Conservation (phyloP, 139 green algal species). For the Parachlorella kessleri region DNA sequence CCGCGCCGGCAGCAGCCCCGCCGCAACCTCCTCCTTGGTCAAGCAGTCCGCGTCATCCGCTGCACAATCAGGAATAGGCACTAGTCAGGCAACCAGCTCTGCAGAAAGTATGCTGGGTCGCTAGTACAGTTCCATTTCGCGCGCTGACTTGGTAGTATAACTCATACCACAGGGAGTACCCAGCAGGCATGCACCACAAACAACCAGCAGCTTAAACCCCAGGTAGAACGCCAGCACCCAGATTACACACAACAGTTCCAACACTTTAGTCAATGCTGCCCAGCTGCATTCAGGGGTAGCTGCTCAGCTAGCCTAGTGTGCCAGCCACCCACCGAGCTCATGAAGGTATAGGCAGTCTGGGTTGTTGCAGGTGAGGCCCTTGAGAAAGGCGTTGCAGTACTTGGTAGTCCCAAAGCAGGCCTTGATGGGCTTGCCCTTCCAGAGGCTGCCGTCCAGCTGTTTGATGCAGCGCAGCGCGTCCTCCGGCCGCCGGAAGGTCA, state of each 20-base stretch:
- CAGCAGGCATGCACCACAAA: too few species aligned
- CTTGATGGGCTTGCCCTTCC: slow-evolving; percentile 71
- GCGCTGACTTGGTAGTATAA: too few species aligned
- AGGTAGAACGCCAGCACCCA: too few species aligned
- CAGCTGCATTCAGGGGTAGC: too few species aligned
- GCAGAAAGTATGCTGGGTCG: too few species aligned
- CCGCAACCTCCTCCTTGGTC: slow-evolving; percentile 85
- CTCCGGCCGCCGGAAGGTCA: slow-evolving; percentile 73
- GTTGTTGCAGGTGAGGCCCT: slow-evolving; percentile 86
- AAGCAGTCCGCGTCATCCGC: slow-evolving; percentile 79
- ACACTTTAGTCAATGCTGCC: too few species aligned
- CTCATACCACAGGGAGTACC: too few species aligned
- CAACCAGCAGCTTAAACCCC: too few species aligned
- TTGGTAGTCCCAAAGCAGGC: slow-evolving; percentile 97
- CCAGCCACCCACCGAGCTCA: slow-evolving; percentile 59
- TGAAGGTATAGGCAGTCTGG: slow-evolving; percentile 94
- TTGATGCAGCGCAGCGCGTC: slow-evolving; percentile 87
- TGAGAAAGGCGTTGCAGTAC: slow-evolving; percentile 95
- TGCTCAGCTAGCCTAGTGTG: too few species aligned
- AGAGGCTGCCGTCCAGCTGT: slow-evolving; percentile 69
- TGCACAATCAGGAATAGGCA: too few species aligned
- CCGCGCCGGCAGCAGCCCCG: slow-evolving; percentile 45
- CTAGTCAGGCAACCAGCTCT: too few species aligned
- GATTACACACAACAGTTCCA: background rate
- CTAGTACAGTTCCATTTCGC: too few species aligned